Conservation (phyloP, 140 eudicot species). For the Ambrosia hybrid region DNA sequence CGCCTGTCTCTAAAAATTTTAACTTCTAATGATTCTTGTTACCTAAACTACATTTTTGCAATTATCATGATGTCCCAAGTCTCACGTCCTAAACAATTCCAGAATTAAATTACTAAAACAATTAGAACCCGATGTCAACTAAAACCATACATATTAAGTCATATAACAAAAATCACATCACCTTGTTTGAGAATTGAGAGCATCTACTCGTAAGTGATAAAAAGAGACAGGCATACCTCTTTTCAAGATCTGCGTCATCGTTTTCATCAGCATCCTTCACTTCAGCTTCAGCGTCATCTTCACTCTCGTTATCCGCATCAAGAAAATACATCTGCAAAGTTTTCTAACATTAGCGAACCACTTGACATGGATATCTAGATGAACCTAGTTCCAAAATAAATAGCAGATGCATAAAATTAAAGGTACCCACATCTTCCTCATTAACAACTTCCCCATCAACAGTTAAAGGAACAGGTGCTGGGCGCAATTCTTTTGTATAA, state of each 20-base stretch:
- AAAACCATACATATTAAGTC: not conserved
- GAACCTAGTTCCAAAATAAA: not conserved
- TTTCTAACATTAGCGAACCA: slow-evolving; percentile 12
- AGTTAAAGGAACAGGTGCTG: slow-evolving; percentile 75
- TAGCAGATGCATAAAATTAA: slow-evolving; percentile 14
- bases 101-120: too few relatives aligned
- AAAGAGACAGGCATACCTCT: slow-evolving; percentile 43
- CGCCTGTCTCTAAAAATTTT: too few relatives aligned
- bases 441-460: slow-evolving; percentile 71
- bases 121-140: not conserved
- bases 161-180: not conserved
- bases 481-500: slow-evolving; percentile 70
- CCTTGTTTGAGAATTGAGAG: not conserved
- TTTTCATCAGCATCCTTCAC: slow-evolving; percentile 32
- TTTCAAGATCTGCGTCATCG: slow-evolving; percentile 52
- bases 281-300: slow-evolving; percentile 43
- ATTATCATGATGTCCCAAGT: too few relatives aligned
- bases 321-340: slow-evolving; percentile 73
- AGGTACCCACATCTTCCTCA: slow-evolving; percentile 71
- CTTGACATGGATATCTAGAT: not conserved
- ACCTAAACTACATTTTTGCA: too few relatives aligned
- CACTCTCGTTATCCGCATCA: slow-evolving; percentile 71
- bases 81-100: not conserved
- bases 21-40: too few relatives aligned
- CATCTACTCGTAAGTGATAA: not conserved